phyloP scores from a whole-genome alignment of 352 stramenopile genomes.

The Pilasporangium apinafurcum region DNA sequence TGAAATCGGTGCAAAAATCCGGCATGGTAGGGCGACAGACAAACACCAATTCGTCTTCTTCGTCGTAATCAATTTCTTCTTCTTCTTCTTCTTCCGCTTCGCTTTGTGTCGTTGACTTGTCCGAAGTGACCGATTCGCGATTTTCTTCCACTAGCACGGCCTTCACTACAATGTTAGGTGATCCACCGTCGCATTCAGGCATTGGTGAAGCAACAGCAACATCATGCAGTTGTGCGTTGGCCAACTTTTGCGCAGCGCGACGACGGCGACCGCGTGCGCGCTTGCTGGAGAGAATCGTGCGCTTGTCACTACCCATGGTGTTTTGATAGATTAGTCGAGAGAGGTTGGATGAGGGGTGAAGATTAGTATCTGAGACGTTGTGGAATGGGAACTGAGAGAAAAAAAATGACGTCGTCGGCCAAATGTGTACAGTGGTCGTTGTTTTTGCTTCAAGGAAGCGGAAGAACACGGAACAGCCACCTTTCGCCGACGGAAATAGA shows the following conservation, averaged over 20 bases:
- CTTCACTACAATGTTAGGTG: not conserved
- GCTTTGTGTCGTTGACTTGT: not conserved
- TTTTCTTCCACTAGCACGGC: not conserved
- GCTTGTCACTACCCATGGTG: conserved; percentile 57
- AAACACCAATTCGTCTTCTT: conserved; percentile 63
- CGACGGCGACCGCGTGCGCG: conserved; percentile 56
- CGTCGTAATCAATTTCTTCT: conserved; percentile 16
- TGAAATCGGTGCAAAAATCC: conserved; percentile 66
- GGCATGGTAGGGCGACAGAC: conserved; percentile 43
- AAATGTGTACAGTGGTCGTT: too few relatives aligned
- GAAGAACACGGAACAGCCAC: too few relatives aligned
- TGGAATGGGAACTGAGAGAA: not conserved
- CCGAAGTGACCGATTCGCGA: not conserved
- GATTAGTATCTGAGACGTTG: not conserved
- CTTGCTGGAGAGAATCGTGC: conserved; percentile 57
- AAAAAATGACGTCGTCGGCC: not conserved
- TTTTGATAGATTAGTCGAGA: not conserved
- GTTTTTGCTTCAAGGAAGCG: too few relatives aligned
- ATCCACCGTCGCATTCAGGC: conserved; percentile 17
- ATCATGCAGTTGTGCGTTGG: conserved; percentile 6
- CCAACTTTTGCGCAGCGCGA: conserved; percentile 17
- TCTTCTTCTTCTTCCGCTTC: conserved; percentile 11
- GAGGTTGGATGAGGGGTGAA: not conserved
- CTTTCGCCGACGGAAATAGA: too few relatives aligned
- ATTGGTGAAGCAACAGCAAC: conserved; percentile 1